These are phyloP conservation scores for Pichia deserticola DNA, from an alignment of 805 yeast species.

Conservation along the genomic window DNA sequence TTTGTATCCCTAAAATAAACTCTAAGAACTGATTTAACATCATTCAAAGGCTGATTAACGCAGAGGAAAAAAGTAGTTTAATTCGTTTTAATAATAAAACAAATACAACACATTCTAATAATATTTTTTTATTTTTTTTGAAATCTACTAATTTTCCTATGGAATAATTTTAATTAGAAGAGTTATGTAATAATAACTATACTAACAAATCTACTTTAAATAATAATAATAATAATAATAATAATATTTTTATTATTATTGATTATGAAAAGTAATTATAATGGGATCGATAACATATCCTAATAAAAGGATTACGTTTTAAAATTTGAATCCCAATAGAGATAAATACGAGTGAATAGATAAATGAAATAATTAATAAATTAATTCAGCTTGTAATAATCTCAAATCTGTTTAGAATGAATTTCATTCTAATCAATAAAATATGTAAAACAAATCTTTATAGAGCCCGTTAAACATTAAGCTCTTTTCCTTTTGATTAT, in stretches of 20 bases:
- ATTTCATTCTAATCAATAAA: background rate
- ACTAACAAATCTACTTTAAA: conserved; percentile 4
- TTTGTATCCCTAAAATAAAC: conserved; percentile 10
- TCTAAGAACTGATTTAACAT: conserved; percentile 25
- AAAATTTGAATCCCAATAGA: conserved; percentile 20
- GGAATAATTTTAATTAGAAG: conserved; percentile 24
- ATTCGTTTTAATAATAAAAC: conserved; percentile 5
- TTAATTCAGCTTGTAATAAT: conserved; percentile 25
- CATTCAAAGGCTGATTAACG: conserved; percentile 26
- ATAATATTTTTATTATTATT: conserved; percentile 3
- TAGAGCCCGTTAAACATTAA: conserved; percentile 9
- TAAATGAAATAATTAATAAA: too few species aligned
- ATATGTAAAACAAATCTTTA: conserved; percentile 4
- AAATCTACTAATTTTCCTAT: conserved; percentile 24
- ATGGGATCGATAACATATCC: conserved; percentile 1
- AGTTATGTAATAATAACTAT: background rate
- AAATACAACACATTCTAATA: conserved; percentile 5
- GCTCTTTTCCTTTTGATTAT: conserved; percentile 3
- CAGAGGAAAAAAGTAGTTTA: conserved; percentile 28
- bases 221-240: conserved; percentile 5
- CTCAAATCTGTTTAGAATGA: conserved; percentile 22
- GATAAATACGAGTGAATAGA: conserved; percentile 25
- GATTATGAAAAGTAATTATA: conserved; percentile 4
- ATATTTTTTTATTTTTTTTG: background rate
- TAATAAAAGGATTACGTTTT: conserved; percentile 20